phyloP scores from a whole-genome alignment of 257 asterid genomes.

The Nicotiana paniculata region DNA sequence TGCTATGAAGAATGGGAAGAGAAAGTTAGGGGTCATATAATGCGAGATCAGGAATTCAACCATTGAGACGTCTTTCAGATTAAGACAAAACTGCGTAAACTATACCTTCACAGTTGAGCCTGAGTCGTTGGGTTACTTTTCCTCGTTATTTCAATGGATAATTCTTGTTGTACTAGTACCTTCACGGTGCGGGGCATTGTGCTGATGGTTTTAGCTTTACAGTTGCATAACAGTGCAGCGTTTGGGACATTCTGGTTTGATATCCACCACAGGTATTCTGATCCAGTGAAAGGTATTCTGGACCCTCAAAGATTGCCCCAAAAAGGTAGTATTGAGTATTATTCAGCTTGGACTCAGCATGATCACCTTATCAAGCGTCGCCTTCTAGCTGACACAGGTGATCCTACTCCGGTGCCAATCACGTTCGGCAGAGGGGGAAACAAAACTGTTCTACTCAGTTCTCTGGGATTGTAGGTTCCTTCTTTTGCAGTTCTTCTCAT shows the following conservation, averaged over 20 bases:
- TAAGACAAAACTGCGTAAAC: too few species aligned
- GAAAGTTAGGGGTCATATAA: background rate
- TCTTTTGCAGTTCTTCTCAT: background rate
- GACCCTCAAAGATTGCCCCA: conserved; percentile 68
- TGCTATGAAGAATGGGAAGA: background rate
- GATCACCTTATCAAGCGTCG: conserved; percentile 64
- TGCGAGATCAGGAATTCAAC: background rate
- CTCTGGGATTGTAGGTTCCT: conserved; percentile 74
- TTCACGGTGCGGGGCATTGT: background rate
- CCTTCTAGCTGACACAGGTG: conserved; percentile 45
- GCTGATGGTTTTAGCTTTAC: conserved; percentile 13
- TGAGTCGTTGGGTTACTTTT: background rate
- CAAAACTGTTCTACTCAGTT: conserved; percentile 35
- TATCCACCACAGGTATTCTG: conserved; percentile 83
- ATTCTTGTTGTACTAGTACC: background rate
- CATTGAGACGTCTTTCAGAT: background rate
- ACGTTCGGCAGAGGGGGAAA: conserved; percentile 40
- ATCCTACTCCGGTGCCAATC: conserved; percentile 21
- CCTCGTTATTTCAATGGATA: background rate
- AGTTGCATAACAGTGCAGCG: conserved; percentile 27
- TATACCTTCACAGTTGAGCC: background rate
- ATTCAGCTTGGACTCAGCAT: conserved; percentile 84
- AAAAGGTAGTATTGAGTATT: conserved; percentile 58
- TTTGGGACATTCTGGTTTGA: conserved; percentile 60
- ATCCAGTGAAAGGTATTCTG: conserved; percentile 48